Conservation (phyloP, 2,329 filamentous ascomycete genomes). For the Aschersonia sp. region DNA sequence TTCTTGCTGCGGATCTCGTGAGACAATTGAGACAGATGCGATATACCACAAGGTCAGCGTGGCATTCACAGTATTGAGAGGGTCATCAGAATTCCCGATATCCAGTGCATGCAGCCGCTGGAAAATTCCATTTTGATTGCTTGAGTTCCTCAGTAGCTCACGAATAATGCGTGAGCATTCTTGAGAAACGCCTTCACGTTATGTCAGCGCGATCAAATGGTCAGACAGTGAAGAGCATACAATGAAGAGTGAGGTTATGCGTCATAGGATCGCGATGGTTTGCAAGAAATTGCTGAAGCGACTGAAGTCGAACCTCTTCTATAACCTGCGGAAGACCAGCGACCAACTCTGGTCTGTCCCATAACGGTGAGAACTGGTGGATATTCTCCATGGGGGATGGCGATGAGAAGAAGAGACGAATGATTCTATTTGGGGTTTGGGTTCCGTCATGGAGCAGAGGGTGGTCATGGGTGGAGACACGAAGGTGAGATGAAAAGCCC, state of each 20-base stretch:
- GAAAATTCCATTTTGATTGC: conserved; percentile 7
- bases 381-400: conserved; percentile 9
- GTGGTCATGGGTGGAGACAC: too few relatives aligned
- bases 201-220: too few relatives aligned
- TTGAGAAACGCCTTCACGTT: conserved; percentile 2
- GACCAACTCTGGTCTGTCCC: conserved; percentile 7
- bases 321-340: conserved; percentile 5
- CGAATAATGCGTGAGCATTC: conserved; percentile 4
- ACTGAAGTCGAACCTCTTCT: conserved; percentile 2
- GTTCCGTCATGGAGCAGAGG: too few relatives aligned
- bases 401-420: background rate
- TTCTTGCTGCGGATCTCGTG: conserved; percentile 6
- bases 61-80: conserved; percentile 4
- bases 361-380: conserved; percentile 10
- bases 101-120: conserved; percentile 3
- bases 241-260: conserved; percentile 1
- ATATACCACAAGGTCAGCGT: conserved; percentile 9
- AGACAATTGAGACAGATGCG: conserved; percentile 5
- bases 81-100: background rate
- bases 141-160: conserved; percentile 1
- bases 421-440: too few relatives aligned
- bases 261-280: background rate
- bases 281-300: conserved; percentile 5
- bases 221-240: too few relatives aligned
- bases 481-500: too few relatives aligned